These are phyloP conservation scores for Medicago lupulina DNA, from an alignment of 306 rosid species.

Conservation along the genomic window DNA sequence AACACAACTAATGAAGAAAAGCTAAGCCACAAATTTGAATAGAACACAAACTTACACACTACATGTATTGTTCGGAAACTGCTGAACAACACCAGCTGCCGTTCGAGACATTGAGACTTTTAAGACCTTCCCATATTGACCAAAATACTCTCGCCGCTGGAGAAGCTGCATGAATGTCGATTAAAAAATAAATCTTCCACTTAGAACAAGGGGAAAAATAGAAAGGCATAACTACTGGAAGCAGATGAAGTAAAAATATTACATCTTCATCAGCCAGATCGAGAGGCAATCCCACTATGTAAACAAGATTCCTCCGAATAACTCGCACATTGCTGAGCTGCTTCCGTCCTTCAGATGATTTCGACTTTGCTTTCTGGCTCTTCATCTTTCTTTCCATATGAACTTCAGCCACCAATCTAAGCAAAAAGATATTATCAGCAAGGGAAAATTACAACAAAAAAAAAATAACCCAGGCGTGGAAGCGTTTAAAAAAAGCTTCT, in stretches of 20 bases:
- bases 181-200: slow-evolving; percentile 1
- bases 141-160: slow-evolving; percentile 85
- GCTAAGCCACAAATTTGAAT: neutral
- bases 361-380: slow-evolving; percentile 78
- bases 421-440: slow-evolving; percentile 27
- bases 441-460: slow-evolving; percentile 12
- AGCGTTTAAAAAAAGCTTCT: neutral
- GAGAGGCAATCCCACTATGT: slow-evolving; percentile 82
- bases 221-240: neutral
- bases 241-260: slow-evolving; percentile 23
- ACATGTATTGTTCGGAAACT: slow-evolving; percentile 93
- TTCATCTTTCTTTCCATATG: slow-evolving; percentile 77
- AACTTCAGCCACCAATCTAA: slow-evolving; percentile 77
- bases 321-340: slow-evolving; percentile 96
- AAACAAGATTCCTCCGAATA: slow-evolving; percentile 94
- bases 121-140: slow-evolving; percentile 95
- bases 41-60: slow-evolving; percentile 85
- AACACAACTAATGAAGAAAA: slow-evolving; percentile 14
- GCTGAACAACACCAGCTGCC: slow-evolving; percentile 92
- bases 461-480: neutral
- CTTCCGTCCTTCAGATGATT: slow-evolving; percentile 89
- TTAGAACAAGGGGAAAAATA: neutral
- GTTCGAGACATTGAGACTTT: slow-evolving; percentile 99
- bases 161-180: slow-evolving; percentile 71
- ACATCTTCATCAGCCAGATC: slow-evolving; percentile 89